Evolutionary conservation across 306 rosid genomes (phyloP).

Genomic region (Medicago ruthenica): DNA sequence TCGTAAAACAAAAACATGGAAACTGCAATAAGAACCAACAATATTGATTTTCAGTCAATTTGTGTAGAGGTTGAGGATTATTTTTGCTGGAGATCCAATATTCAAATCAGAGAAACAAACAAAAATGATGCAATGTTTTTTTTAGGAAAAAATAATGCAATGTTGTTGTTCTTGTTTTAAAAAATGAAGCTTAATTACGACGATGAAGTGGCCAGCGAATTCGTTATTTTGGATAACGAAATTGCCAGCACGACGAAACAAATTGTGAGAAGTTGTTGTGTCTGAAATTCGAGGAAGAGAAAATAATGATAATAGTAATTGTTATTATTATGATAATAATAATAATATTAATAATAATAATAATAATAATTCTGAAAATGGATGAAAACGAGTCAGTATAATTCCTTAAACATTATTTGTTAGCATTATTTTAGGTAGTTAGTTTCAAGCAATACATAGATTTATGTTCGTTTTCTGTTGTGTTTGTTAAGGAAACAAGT

Average conservation of each 20-base stretch:
- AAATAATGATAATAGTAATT: neutral
- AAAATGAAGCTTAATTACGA: neutral
- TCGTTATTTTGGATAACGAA: slow-evolving; percentile 25
- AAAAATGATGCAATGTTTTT: slow-evolving; percentile 24
- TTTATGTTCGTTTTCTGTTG: slow-evolving; percentile 1
- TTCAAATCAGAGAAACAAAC: slow-evolving; percentile 7
- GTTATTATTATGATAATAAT: neutral
- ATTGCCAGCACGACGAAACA: slow-evolving; percentile 30
- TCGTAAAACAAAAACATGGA: neutral
- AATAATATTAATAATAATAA: neutral
- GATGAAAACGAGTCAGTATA: neutral
- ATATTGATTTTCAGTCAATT: neutral
- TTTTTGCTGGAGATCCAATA: neutral
- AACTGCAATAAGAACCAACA: neutral
- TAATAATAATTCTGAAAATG: slow-evolving; percentile 6
- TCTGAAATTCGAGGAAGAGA: neutral
- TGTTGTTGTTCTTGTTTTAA: neutral
- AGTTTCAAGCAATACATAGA: slow-evolving; percentile 32
- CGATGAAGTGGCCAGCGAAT: slow-evolving; percentile 29
- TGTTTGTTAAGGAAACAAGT: slow-evolving; percentile 46
- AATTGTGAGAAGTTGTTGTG: neutral
- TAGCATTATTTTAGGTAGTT: slow-evolving; percentile 42
- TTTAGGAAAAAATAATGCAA: neutral
- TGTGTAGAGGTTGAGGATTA: neutral
- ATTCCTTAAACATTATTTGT: slow-evolving; percentile 30